These are phyloP conservation scores for Lactarius akahatsu DNA, from an alignment of 768 basidiomycete genomes.

Conservation along the genomic window DNA sequence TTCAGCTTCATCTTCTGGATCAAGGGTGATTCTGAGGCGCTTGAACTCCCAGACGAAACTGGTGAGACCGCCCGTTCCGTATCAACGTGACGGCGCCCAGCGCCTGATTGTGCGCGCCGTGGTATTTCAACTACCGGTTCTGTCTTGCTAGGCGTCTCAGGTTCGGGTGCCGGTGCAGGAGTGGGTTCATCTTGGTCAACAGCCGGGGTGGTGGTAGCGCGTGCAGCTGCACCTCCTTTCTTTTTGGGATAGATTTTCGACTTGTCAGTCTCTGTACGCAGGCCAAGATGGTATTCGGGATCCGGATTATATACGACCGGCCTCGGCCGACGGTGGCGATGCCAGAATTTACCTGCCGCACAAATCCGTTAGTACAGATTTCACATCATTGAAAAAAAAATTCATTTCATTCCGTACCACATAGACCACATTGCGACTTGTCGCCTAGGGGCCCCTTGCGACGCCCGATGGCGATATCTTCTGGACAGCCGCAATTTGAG, in stretches of 20 bases:
- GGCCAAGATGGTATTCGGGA: slow-evolving; percentile 62
- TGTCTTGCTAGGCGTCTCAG: slow-evolving; percentile 53
- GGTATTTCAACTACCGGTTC: slow-evolving; percentile 40
- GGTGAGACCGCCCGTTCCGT: slow-evolving; percentile 64
- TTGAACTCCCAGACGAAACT: slow-evolving; percentile 64
- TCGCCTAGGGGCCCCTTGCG: slow-evolving; percentile 89
- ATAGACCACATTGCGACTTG: slow-evolving; percentile 89
- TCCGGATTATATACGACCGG: slow-evolving; percentile 80
- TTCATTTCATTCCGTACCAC: slow-evolving; percentile 58
- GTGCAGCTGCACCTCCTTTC: slow-evolving; percentile 53
- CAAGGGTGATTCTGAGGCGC: slow-evolving; percentile 71
- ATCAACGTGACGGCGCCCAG: slow-evolving; percentile 34
- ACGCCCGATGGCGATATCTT: slow-evolving; percentile 78
- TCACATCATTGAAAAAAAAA: slow-evolving; percentile 5
- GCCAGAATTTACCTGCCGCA: slow-evolving; percentile 80
- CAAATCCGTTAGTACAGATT: slow-evolving; percentile 16
- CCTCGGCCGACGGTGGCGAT: slow-evolving; percentile 76
- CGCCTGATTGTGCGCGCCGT: slow-evolving; percentile 10
- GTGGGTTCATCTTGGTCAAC: slow-evolving; percentile 30
- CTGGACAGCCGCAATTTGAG: slow-evolving; percentile 91
- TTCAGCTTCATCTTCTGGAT: slow-evolving; percentile 65
- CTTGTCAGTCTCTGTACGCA: slow-evolving; percentile 56
- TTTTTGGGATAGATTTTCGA: slow-evolving; percentile 56
- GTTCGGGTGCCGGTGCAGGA: slow-evolving; percentile 41
- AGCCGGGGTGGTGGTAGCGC: slow-evolving; percentile 44